Evolutionary conservation across 1,284 basidiomycete species (phyloP).

Genomic region (Porogramme epimiltina): DNA sequence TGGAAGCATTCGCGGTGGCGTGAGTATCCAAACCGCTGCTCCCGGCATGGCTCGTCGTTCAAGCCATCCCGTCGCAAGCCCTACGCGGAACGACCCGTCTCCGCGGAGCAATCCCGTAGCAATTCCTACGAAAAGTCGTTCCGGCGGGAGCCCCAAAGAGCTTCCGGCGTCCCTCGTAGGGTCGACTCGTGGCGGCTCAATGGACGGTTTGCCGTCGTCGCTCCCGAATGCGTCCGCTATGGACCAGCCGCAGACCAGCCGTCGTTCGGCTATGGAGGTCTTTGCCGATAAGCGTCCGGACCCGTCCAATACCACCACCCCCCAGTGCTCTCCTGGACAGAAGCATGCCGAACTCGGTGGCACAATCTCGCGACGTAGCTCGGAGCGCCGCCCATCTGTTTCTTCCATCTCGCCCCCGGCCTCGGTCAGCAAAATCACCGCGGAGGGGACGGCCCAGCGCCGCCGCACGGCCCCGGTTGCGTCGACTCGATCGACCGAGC

Average conservation of each 20-base stretch:
- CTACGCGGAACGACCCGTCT: slow-evolving; percentile 26
- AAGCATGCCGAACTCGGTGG: slow-evolving; percentile 53
- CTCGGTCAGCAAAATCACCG: slow-evolving; percentile 26
- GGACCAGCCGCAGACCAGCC: slow-evolving; percentile 44
- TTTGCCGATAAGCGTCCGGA: slow-evolving; percentile 48
- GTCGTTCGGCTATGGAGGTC: slow-evolving; percentile 48
- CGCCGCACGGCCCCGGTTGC: slow-evolving; percentile 30
- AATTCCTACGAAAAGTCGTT: slow-evolving; percentile 40
- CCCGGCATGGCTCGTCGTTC: slow-evolving; percentile 52
- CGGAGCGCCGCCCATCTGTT: slow-evolving; percentile 47
- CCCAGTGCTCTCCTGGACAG: slow-evolving; percentile 56
- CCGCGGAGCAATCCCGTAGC: slow-evolving; percentile 35
- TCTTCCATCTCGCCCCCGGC: slow-evolving; percentile 42
- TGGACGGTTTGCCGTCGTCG: slow-evolving; percentile 35
- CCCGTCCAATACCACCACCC: slow-evolving; percentile 27
- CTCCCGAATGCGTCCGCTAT: slow-evolving; percentile 39
- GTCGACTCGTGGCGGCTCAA: slow-evolving; percentile 42
- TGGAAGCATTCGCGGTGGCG: slow-evolving; percentile 29
- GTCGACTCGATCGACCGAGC: slow-evolving; percentile 9
- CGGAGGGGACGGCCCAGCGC: slow-evolving; percentile 29
- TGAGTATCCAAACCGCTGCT: slow-evolving; percentile 29
- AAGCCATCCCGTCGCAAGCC: slow-evolving; percentile 38
- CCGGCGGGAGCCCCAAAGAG: slow-evolving; percentile 53
- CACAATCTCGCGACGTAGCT: slow-evolving; percentile 46
- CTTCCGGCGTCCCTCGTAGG: slow-evolving; percentile 36